phyloP scores from a whole-genome alignment of 1,284 basidiomycete genomes.

The Coniferiporia sulphurascens region DNA sequence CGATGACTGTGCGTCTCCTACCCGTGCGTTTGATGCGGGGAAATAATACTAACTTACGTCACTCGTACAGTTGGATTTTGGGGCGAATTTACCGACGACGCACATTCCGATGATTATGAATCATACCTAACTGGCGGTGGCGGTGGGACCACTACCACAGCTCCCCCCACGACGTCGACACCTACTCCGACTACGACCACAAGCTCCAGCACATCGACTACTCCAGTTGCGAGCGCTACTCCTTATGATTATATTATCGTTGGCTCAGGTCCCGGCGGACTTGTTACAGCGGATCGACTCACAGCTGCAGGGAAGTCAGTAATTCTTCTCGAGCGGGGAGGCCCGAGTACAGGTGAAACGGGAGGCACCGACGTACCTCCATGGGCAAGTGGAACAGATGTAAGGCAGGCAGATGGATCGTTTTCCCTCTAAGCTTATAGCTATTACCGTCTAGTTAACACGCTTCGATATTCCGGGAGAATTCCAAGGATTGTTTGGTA shows the following conservation, averaged over 20 bases:
- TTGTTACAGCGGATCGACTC: slow-evolving; percentile 49
- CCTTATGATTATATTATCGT: slow-evolving; percentile 62
- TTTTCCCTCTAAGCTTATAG: not conserved
- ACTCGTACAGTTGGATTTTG: slow-evolving; percentile 50
- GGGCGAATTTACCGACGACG: slow-evolving; percentile 43
- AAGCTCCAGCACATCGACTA: slow-evolving; percentile 31
- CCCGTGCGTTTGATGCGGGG: not conserved
- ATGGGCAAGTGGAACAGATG: slow-evolving; percentile 48
- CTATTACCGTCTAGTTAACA: slow-evolving; percentile 41
- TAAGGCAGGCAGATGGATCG: slow-evolving; percentile 23
- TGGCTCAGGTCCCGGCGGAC: slow-evolving; percentile 49
- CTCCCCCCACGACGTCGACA: slow-evolving; percentile 22
- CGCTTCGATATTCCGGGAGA: slow-evolving; percentile 62
- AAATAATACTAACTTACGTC: not conserved
- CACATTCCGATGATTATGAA: slow-evolving; percentile 45
- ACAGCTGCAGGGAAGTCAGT: slow-evolving; percentile 60
- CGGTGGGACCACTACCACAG: slow-evolving; percentile 35
- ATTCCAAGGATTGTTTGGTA: slow-evolving; percentile 60
- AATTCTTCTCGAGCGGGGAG: slow-evolving; percentile 55
- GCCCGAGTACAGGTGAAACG: slow-evolving; percentile 53
- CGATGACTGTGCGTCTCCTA: slow-evolving; percentile 36
- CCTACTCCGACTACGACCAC: slow-evolving; percentile 26
- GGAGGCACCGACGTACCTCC: slow-evolving; percentile 53
- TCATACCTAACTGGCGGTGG: slow-evolving; percentile 47
- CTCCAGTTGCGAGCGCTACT: slow-evolving; percentile 37